A percentile compares a stretch with the other conserved stretches of the same genome.
Conservation (phyloP, 805 yeast species). For the Candida koratica region DNA sequence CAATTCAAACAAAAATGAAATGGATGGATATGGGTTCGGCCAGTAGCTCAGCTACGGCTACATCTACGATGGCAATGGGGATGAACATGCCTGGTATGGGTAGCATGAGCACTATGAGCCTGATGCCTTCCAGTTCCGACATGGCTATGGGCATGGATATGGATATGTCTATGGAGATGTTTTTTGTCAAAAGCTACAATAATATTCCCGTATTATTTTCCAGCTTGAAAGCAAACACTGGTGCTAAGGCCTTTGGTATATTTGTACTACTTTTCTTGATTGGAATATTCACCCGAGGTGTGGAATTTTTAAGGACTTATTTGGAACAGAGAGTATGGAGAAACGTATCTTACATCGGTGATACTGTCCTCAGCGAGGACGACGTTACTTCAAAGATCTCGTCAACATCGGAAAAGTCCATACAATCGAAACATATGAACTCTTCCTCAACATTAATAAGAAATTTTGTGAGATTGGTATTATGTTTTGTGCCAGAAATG, state of each 20-base stretch:
- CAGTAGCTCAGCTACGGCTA: too few relatives aligned
- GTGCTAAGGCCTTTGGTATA: conserved; percentile 70
- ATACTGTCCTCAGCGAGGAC: conserved; percentile 1
- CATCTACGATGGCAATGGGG: not conserved
- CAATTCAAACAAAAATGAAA: not conserved
- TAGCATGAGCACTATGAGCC: not conserved
- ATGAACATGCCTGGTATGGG: conserved; percentile 1
- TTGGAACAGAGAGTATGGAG: conserved; percentile 65
- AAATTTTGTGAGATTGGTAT: conserved; percentile 52
- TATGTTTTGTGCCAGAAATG: conserved; percentile 61
- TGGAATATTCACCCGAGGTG: conserved; percentile 56
- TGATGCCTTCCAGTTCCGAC: conserved; percentile 6
- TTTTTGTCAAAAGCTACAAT: conserved; percentile 47
- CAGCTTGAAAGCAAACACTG: conserved; percentile 47
- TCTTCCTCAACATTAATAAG: conserved; percentile 21
- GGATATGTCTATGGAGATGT: conserved; percentile 49
- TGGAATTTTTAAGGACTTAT: conserved; percentile 57
- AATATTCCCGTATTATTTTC: conserved; percentile 63
- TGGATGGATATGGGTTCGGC: too few relatives aligned
- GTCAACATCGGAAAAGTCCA: not conserved
- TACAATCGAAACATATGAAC: not conserved
- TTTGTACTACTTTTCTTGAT: conserved; percentile 57
- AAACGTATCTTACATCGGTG: conserved; percentile 27
- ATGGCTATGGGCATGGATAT: conserved; percentile 15
- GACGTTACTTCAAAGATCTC: not conserved